Base-by-base conservation (phyloP, 345 rosid genomes). In the Turnera subulata region DNA sequence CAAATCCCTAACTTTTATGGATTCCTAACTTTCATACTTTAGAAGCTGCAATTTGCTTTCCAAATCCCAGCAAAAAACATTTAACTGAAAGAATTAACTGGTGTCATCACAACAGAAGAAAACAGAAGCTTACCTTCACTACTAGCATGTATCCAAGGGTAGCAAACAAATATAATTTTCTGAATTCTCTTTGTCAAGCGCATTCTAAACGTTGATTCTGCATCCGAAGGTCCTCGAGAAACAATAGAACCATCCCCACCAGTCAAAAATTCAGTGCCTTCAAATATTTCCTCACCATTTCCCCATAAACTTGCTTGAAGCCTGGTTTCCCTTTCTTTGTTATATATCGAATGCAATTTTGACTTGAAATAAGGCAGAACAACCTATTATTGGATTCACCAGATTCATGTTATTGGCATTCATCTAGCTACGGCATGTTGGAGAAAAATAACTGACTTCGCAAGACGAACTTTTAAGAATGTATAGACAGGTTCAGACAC, bases 241-340 rank as follows among this genome's bases (percentile, higher is more conserved):
- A 72, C 68, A 75, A 78, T 51, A 46, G 90, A 66, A 49, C 61
- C 61, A 16, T 74, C 90, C 18, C 40, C 83, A 47, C 78, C 76
- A 61, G 55, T 76, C 52, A 79, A 61, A 56, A 60, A 77, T 51
- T 80, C 82, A 53, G 71, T 57, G 64, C 77, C 84, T 44, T 73
- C 84, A 61, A 90, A 75, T 61, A 80, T 70, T 64, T 76, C 90
- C 46, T 78, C 95, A n/a, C 72, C 82, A 63, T 74, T 46, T 58
- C 99, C 99, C 99, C 99, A 94, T 61, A 94, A 74, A 66, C 96
- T 94, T 52, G 90, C 95, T 62, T 84, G 90, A 67, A 90, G 89
- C 71, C 90, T 84, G 50, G 93, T 92, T 78, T 94, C 97, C 81
- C 97, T 90, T 78, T 94, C 95, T 79, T 73, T 87, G 74, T 84